Base-by-base conservation (phyloP, 331 rosid species). In the Malus hybrid region DNA sequence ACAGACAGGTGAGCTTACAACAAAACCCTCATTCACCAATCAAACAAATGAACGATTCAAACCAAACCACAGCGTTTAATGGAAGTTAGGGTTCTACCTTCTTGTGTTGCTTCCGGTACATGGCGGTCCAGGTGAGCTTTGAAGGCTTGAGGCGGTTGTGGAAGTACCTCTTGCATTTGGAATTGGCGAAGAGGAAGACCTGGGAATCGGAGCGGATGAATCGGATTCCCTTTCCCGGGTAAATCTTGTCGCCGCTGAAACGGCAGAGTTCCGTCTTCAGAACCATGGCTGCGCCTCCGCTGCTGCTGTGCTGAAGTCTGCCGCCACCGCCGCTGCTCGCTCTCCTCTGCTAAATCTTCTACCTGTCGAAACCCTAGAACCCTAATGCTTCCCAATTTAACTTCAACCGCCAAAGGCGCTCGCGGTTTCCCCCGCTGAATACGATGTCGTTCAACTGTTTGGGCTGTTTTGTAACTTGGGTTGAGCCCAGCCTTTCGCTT, bases 51-150 rank as follows among this genome's bases (percentile, higher is more conserved):
- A 50, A 50, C 19, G 6, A n/a, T 62, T 62, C 4, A 29, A 64
- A 33, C 2, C 6, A 7, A 44, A 68, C 46, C 7, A 63, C 53
- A 7, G 5, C 22, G 14, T 63, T 18, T 29, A 2, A 29, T 4
- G 44, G 10, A 30, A 4, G 14, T 15, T 10, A 6, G 34, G 32
- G 50, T 2, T 8, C 9, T 33, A 87, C 92, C 92, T 88, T 88
- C 84, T 88, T 88, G 68, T 88, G 89, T 39, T 88, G 92, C 76
- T 88, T 88, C 60, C 92, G 68, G 79, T 78, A 87, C 91, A 85
- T 85, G 30, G 91, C 89, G 5, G 91, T 87, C 91, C 91, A 87
- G 46, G 84, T 85, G 63, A 87, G 88, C 87, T 87, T 87, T 6
- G 91, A 87, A 0, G 87, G 91, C 86, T 87, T 87, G 76, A 87